phyloP scores from a whole-genome alignment of 768 basidiomycete species.

The Russula abietina region DNA sequence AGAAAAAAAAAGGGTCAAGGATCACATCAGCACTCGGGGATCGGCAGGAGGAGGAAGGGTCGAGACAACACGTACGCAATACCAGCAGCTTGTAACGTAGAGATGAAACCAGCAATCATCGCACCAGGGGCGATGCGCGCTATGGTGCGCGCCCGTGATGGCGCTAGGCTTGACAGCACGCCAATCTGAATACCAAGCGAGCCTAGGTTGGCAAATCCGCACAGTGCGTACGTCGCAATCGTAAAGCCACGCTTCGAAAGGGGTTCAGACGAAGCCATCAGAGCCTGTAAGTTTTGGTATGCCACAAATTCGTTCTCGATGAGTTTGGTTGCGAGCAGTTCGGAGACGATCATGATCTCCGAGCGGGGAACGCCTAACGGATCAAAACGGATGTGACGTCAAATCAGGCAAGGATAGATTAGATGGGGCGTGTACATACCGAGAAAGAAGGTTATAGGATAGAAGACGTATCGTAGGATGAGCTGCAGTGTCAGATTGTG shows the following conservation, averaged over 20 bases:
- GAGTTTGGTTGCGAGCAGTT: conserved; percentile 80
- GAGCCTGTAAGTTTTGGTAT: conserved; percentile 50
- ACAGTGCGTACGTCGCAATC: no score
- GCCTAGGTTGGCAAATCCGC: conserved; percentile 81
- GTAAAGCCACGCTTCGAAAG: no score
- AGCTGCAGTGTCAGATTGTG: conserved; percentile 77
- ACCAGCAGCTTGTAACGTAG: no score
- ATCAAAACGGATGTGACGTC: background rate
- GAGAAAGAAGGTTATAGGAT: no score
- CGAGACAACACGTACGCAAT: conserved; percentile 43
- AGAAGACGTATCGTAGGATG: conserved; percentile 80
- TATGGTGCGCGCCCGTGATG: conserved; percentile 59
- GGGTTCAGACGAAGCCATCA: no score
- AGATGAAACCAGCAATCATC: no score
- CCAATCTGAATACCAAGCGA: conserved; percentile 85
- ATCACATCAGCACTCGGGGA: background rate
- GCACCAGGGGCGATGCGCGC: no score
- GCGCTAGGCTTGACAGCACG: conserved; percentile 64
- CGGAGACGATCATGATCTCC: no score
- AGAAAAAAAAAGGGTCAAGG: background rate
- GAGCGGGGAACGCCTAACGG: no score
- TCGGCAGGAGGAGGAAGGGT: background rate
- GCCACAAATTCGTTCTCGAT: conserved; percentile 85
- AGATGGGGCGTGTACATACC: conserved; percentile 28
- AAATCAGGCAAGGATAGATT: background rate